Base-by-base conservation (phyloP, 805 yeast species). In the Ogataea zsoltii region DNA sequence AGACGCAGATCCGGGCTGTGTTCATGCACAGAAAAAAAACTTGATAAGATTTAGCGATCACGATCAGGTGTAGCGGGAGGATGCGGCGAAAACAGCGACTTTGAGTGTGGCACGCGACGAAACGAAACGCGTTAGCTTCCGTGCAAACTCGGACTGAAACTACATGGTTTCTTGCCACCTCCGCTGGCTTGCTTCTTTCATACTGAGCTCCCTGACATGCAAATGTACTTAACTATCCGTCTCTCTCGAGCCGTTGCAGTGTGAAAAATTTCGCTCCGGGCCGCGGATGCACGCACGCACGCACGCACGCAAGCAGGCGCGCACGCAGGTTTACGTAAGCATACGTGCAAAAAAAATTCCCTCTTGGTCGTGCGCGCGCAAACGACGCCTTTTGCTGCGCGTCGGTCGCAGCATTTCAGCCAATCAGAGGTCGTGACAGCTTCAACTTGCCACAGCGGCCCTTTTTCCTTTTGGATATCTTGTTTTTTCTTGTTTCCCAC, bases 401-500 rank as follows among this genome's bases (percentile, higher is more conserved):
- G 33, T 16, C 18, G 33, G 18, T 14, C 18, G 30, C 11, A 14
- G 18, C 29, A 3, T 7, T 16, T 14, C 31, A n/a, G 40, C 40
- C 40, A 37, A 37, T 37, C 33, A 37, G 16, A 28, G 14, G 33
- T 16, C 40, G 31, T 12, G 12, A 2, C 10, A 5, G 15, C 40
- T 37, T 37, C 40, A 37, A 37, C 32, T 37, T 37, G 32, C 39
- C 15, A 36, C 23, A 37, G 34, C 25, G 42, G 21, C 38, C 40
- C 32, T 29, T 25, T 17, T 42, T 34, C 35, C 34, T 37, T 33
- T 31, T 37, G 28, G 17, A 17, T 28, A 26, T 25, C 33, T 37
- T 33, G 36, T 37, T 37, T 37, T 28, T 37, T 37, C 38, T 35
- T 35, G 38, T 35, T 46, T 47, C 45, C 42, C 47, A 38, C 41